phyloP scores from a whole-genome alignment of 768 basidiomycete genomes.

The Naganishia antarctica region DNA sequence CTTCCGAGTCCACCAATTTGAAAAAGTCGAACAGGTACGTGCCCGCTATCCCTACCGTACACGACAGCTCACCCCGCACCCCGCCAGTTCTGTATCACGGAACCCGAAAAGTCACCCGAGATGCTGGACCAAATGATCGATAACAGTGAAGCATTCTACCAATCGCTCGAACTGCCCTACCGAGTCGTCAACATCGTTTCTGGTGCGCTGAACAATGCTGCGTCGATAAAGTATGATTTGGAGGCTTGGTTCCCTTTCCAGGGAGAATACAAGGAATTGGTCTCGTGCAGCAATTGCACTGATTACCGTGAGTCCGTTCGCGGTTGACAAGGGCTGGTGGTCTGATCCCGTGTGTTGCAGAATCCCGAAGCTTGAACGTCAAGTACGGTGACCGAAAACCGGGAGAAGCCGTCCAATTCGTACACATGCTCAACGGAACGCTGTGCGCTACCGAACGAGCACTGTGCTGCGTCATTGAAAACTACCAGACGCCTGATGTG shows the following conservation, averaged over 20 bases:
- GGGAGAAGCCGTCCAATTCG: slow-evolving; percentile 88
- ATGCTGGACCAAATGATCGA: slow-evolving; percentile 87
- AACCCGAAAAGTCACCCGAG: slow-evolving; percentile 89
- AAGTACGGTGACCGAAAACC: slow-evolving; percentile 85
- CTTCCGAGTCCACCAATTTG: slow-evolving; percentile 99
- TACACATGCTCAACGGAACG: slow-evolving; percentile 97
- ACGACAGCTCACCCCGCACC: not conserved
- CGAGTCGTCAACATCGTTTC: slow-evolving; percentile 91
- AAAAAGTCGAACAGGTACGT: slow-evolving; percentile 77
- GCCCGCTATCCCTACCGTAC: not conserved
- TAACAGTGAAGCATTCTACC: slow-evolving; percentile 89
- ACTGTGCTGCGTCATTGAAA: slow-evolving; percentile 95
- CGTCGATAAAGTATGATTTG: slow-evolving; percentile 92
- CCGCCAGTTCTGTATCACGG: slow-evolving; percentile 81
- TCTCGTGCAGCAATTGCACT: slow-evolving; percentile 96
- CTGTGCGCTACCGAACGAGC: slow-evolving; percentile 95
- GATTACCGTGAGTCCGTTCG: slow-evolving; percentile 77
- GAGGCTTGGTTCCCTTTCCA: slow-evolving; percentile 99
- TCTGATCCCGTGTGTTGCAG: slow-evolving; percentile 51
- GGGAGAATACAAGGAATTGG: slow-evolving; percentile 90
- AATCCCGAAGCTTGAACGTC: slow-evolving; percentile 86
- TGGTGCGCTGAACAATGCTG: slow-evolving; percentile 92
- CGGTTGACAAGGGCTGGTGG: not conserved
- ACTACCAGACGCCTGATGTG: slow-evolving; percentile 93
- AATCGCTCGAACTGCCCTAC: slow-evolving; percentile 87